Evolutionary conservation across 305 asterid species (phyloP).

Genomic region (Rubia peregrina): DNA sequence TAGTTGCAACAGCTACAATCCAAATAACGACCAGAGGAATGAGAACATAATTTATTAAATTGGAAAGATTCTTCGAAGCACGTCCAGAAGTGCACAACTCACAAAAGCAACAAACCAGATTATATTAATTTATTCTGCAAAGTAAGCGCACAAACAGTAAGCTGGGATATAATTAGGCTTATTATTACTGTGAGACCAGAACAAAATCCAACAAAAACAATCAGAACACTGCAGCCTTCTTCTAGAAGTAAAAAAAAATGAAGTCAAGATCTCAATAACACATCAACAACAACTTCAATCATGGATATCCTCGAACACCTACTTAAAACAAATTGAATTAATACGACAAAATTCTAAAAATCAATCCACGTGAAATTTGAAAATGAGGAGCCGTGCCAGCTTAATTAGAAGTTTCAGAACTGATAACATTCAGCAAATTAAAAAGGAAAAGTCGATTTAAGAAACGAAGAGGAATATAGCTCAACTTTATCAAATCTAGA

Average conservation of each 20-base stretch:
- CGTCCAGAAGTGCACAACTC: slow-evolving; percentile 13
- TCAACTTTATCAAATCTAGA: not conserved
- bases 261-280: not conserved
- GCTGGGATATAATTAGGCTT: not conserved
- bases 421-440: not conserved
- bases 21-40: slow-evolving; percentile 2
- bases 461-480: not conserved
- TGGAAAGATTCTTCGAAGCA: slow-evolving; percentile 8
- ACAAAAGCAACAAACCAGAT: slow-evolving; percentile 9
- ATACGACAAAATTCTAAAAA: not conserved
- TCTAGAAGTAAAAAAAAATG: too few relatives aligned
- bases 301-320: not conserved
- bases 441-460: not conserved
- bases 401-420: not conserved
- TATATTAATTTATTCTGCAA: not conserved
- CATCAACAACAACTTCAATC: not conserved
- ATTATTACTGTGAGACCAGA: not conserved
- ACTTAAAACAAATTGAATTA: not conserved
- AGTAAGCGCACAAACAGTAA: not conserved
- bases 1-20: slow-evolving; percentile 2
- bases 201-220: not conserved
- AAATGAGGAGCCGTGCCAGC: not conserved
- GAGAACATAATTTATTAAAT: slow-evolving; percentile 6
- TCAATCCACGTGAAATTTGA: too few relatives aligned
- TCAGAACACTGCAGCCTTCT: slow-evolving; percentile 2